A percentile compares a stretch with the other conserved stretches of the same genome.
Evolutionary conservation across 2,329 filamentous ascomycete genomes (phyloP).

Genomic region (Stachybotrys chartarum): DNA sequence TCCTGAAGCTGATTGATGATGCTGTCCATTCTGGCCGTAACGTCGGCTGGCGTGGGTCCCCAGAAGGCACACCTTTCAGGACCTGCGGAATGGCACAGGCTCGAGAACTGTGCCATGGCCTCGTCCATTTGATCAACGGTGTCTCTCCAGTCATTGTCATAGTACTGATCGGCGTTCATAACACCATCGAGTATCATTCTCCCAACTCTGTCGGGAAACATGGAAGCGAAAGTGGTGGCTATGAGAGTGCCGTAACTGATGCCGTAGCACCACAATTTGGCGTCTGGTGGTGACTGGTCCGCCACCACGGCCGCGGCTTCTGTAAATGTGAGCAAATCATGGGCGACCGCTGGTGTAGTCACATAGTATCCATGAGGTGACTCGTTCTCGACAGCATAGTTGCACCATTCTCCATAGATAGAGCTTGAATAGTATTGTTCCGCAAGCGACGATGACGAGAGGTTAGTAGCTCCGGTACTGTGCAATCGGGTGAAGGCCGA

Average conservation of each 20-base stretch:
- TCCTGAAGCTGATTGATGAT: constrained; percentile 16
- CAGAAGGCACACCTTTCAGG: constrained; percentile 18
- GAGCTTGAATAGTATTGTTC: constrained; percentile 21
- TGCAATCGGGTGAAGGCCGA: constrained; percentile 15
- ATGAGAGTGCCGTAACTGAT: constrained; percentile 22
- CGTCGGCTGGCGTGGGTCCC: constrained; percentile 17
- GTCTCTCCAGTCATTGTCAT: constrained; percentile 13
- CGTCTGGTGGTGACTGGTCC: constrained; percentile 13
- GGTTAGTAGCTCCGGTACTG: constrained; percentile 16
- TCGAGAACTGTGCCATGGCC: constrained; percentile 11
- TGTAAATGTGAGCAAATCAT: constrained; percentile 20
- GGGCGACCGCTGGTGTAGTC: constrained; percentile 20
- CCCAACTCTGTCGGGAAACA: constrained; percentile 31
- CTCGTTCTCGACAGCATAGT: constrained; percentile 15
- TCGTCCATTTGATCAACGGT: constrained; percentile 15
- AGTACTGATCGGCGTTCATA: constrained; percentile 15
- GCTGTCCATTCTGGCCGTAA: constrained; percentile 15
- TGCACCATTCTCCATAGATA: constrained; percentile 24
- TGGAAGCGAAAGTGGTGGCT: constrained; percentile 23
- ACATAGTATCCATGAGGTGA: constrained; percentile 21
- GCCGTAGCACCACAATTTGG: constrained; percentile 18
- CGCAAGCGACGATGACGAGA: constrained; percentile 18
- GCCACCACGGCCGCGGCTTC: constrained; percentile 18
- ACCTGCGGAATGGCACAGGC: constrained; percentile 16
- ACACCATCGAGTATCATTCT: constrained; percentile 26